Conservation (phyloP, 331 rosid genomes). For the Phaseolus coccineus region DNA sequence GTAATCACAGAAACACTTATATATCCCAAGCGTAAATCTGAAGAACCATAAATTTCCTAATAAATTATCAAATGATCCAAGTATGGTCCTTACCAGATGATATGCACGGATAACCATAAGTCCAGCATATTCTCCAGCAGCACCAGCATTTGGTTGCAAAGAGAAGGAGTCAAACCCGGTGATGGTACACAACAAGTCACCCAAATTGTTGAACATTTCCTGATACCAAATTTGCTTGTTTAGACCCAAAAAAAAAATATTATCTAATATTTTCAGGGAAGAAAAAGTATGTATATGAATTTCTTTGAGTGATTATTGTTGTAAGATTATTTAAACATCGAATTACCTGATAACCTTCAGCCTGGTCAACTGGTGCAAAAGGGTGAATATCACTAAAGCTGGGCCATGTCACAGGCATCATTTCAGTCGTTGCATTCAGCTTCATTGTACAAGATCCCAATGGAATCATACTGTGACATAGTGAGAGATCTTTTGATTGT, state of each 20-base stretch:
- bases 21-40: constrained; percentile 25
- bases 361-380: constrained; percentile 88
- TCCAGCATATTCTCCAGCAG: constrained; percentile 99
- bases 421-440: constrained; percentile 92
- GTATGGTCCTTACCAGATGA: constrained; percentile 67
- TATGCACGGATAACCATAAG: constrained; percentile 98
- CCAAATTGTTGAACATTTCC: constrained; percentile 96
- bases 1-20: background rate
- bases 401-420: constrained; percentile 99
- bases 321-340: constrained; percentile 25
- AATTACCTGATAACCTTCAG: constrained; percentile 94
- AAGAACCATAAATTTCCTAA: constrained; percentile 10
- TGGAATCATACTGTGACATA: constrained; percentile 98
- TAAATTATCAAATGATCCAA: constrained; percentile 25
- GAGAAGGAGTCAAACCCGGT: constrained; percentile 98
- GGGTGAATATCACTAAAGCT: constrained; percentile 84
- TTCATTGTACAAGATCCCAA: constrained; percentile 97
- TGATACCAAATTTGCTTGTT: constrained; percentile 50
- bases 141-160: constrained; percentile 99
- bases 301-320: constrained; percentile 21
- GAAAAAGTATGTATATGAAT: constrained; percentile 29
- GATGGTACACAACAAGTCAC: constrained; percentile 79
- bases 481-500: constrained; percentile 88
- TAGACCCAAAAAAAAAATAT: constrained; percentile 37
- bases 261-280: constrained; percentile 27